Conservation (phyloP, 2,329 filamentous ascomycete species). For the Teratosphaeria destructans region DNA sequence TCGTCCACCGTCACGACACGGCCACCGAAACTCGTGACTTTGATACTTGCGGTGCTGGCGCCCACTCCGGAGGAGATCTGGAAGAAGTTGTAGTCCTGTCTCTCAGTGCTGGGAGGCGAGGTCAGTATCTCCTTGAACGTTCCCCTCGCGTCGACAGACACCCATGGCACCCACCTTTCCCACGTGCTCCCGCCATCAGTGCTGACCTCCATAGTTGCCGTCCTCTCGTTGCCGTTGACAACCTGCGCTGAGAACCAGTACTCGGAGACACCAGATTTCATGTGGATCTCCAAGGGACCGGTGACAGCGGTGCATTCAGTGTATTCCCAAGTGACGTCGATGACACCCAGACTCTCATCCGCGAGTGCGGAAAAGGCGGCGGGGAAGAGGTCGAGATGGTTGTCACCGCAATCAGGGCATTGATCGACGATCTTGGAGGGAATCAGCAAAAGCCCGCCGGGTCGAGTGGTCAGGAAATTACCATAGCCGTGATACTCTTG, state of each 20-base stretch:
- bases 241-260: conserved; percentile 56
- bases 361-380: conserved; percentile 41
- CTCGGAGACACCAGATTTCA: conserved; percentile 42
- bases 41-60: conserved; percentile 9
- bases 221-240: conserved; percentile 44
- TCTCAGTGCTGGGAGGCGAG: conserved; percentile 32
- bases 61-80: conserved; percentile 10
- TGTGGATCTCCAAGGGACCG: conserved; percentile 40
- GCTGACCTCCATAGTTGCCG: conserved; percentile 49
- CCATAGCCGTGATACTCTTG: conserved; percentile 50
- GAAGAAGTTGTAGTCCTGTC: conserved; percentile 33
- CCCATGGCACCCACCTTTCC: conserved; percentile 27
- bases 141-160: not conserved
- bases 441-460: not conserved
- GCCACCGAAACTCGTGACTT: conserved; percentile 9
- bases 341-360: conserved; percentile 35
- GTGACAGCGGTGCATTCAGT: conserved; percentile 41
- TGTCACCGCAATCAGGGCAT: conserved; percentile 45
- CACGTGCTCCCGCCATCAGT: conserved; percentile 50
- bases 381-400: conserved; percentile 48
- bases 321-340: conserved; percentile 41
- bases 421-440: conserved; percentile 42
- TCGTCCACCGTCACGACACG: conserved; percentile 11
- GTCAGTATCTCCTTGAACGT: not conserved
- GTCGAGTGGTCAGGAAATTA: conserved; percentile 22